Conservation (phyloP, 2,329 filamentous ascomycete genomes). For the Bipolaris cookei region DNA sequence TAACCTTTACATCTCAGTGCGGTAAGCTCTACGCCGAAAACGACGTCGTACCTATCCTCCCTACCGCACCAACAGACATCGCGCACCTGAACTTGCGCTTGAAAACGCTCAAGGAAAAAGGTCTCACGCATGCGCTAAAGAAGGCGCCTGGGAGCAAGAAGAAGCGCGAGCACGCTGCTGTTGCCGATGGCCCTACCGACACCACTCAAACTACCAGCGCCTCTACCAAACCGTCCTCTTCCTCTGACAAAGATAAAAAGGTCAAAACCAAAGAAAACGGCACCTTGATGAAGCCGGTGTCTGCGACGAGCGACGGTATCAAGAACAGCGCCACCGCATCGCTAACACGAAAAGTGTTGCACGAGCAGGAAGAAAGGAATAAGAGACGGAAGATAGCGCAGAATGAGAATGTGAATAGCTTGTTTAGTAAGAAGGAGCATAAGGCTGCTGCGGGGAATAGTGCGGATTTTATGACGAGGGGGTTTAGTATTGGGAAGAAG, state of each 20-base stretch:
- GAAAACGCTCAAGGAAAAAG: constrained; percentile 71
- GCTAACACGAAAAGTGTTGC: constrained; percentile 82
- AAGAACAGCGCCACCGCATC: constrained; percentile 88
- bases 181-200: background rate
- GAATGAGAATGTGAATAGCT: constrained; percentile 56
- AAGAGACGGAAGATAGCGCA: constrained; percentile 75
- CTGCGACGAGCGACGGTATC: constrained; percentile 63
- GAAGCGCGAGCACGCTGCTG: constrained; percentile 71
- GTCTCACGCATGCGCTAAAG: constrained; percentile 86
- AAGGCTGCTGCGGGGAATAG: constrained; percentile 50
- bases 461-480: constrained; percentile 59
- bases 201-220: constrained; percentile 33
- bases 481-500: constrained; percentile 51
- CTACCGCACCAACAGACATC: constrained; percentile 73
- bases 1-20: constrained; percentile 61
- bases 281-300: background rate
- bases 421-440: constrained; percentile 52
- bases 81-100: constrained; percentile 69
- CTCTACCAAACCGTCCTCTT: constrained; percentile 22
- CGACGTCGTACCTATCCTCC: constrained; percentile 83
- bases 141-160: constrained; percentile 72
- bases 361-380: constrained; percentile 82
- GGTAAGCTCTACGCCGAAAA: constrained; percentile 73
- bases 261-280: constrained; percentile 25
- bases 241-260: constrained; percentile 34